Percentiles rank a stretch among this genome's conserved stretches.
phyloP scores from a whole-genome alignment of 2,329 filamentous ascomycete species.

The Lecanosticta acicola region DNA sequence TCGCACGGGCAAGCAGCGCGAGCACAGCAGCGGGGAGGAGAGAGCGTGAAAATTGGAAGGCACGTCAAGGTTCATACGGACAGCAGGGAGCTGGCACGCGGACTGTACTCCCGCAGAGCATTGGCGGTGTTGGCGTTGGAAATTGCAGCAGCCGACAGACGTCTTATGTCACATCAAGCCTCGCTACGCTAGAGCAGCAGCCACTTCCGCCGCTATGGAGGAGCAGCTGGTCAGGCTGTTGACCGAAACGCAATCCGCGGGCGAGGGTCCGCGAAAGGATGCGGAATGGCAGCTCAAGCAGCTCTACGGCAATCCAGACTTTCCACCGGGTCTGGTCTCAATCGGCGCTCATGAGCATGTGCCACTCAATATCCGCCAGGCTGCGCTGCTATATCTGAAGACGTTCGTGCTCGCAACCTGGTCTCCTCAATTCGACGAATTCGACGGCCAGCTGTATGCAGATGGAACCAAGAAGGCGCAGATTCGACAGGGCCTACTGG shows the following conservation, averaged over 20 bases:
- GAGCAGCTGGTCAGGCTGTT: conserved; percentile 86
- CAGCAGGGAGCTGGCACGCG: too few relatives aligned
- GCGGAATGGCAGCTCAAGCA: conserved; percentile 78
- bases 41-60: background rate
- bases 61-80: background rate
- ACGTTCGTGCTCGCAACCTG: conserved; percentile 80
- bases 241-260: conserved; percentile 73
- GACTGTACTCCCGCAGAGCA: background rate
- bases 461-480: conserved; percentile 65
- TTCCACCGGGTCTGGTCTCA: conserved; percentile 71
- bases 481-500: conserved; percentile 68
- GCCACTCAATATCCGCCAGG: conserved; percentile 70
- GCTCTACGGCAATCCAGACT: conserved; percentile 62
- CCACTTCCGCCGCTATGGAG: conserved; percentile 58
- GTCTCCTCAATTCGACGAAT: conserved; percentile 70
- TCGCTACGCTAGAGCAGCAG: conserved; percentile 8
- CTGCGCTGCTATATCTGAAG: conserved; percentile 73
- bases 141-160: background rate
- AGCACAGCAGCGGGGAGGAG: background rate
- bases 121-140: background rate
- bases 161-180: conserved; percentile 15
- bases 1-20: too few relatives aligned
- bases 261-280: conserved; percentile 71
- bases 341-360: conserved; percentile 73
- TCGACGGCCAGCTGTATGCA: conserved; percentile 60